These are phyloP conservation scores for Erigeron canadensis DNA, from an alignment of 129 eudicot species.

Conservation along the genomic window DNA sequence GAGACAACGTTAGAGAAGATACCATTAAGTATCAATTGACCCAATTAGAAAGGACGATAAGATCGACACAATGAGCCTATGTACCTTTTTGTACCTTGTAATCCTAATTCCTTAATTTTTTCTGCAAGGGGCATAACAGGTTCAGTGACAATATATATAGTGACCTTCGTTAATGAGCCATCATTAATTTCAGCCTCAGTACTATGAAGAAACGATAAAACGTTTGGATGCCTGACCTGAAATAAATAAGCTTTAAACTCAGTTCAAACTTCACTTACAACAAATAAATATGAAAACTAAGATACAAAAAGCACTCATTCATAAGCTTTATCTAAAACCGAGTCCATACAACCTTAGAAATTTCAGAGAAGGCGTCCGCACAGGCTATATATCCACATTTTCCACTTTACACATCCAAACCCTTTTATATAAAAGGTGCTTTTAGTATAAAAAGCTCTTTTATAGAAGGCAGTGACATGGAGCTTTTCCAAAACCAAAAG, in stretches of 20 bases:
- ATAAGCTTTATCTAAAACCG: background rate
- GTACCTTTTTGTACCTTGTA: conserved; percentile 19
- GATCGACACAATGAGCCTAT: conserved; percentile 14
- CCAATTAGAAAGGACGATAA: background rate
- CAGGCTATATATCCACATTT: background rate
- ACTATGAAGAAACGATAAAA: conserved; percentile 83
- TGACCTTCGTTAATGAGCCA: conserved; percentile 65
- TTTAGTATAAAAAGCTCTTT: no score
- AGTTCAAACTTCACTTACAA: background rate
- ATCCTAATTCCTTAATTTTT: conserved; percentile 14
- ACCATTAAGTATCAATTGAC: background rate
- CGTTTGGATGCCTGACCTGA: conserved; percentile 96
- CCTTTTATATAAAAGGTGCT: background rate
- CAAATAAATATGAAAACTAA: background rate
- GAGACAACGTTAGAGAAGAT: background rate
- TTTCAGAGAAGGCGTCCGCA: background rate
- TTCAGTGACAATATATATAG: conserved; percentile 84
- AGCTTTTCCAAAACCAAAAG: no score
- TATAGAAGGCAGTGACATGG: no score
- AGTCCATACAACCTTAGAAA: background rate
- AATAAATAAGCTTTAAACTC: conserved; percentile 11
- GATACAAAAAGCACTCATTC: background rate
- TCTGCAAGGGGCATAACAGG: conserved; percentile 42
- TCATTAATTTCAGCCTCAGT: conserved; percentile 75
- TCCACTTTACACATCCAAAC: background rate